Evolutionary conservation across 805 yeast genomes (phyloP).

Genomic region (Metschnikowia amazonensis): DNA sequence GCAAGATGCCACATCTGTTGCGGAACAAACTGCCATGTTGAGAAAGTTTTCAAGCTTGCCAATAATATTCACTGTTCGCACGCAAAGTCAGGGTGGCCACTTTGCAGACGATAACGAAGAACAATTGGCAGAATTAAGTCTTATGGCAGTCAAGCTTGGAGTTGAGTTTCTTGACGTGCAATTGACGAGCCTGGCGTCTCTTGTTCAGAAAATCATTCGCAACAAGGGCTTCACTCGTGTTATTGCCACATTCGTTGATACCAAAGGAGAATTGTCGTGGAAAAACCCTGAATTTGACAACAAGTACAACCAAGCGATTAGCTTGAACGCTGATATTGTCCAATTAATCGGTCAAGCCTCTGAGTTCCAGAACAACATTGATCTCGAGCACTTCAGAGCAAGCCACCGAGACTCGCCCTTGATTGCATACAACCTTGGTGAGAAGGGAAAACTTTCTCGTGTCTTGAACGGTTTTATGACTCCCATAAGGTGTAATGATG

Average conservation of each 20-base stretch:
- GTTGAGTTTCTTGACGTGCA: constrained; percentile 81
- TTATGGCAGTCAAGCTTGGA: constrained; percentile 70
- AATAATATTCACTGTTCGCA: constrained; percentile 75
- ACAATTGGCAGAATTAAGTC: constrained; percentile 47
- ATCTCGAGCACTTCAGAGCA: constrained; percentile 64
- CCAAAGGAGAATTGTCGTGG: constrained; percentile 63
- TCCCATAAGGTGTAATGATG: constrained; percentile 72
- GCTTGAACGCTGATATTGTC: constrained; percentile 65
- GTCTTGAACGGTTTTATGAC: constrained; percentile 73
- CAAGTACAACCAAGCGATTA: constrained; percentile 62
- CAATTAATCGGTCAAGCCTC: constrained; percentile 82
- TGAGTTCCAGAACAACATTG: constrained; percentile 61
- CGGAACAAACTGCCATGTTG: constrained; percentile 66
- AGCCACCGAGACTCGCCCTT: constrained; percentile 57
- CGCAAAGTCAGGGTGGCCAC: constrained; percentile 75
- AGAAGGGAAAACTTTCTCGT: constrained; percentile 70
- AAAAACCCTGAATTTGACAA: constrained; percentile 67
- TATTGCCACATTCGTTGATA: constrained; percentile 82
- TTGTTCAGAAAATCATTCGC: constrained; percentile 50
- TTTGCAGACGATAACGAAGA: constrained; percentile 59
- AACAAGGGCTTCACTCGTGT: constrained; percentile 60
- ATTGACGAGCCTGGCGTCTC: constrained; percentile 57
- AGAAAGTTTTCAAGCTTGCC: constrained; percentile 68
- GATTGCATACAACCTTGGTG: constrained; percentile 81
- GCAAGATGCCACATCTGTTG: constrained; percentile 52